These are phyloP conservation scores for Gloeopeniophorella convolvens DNA, from an alignment of 768 basidiomycete species.

Conservation along the genomic window DNA sequence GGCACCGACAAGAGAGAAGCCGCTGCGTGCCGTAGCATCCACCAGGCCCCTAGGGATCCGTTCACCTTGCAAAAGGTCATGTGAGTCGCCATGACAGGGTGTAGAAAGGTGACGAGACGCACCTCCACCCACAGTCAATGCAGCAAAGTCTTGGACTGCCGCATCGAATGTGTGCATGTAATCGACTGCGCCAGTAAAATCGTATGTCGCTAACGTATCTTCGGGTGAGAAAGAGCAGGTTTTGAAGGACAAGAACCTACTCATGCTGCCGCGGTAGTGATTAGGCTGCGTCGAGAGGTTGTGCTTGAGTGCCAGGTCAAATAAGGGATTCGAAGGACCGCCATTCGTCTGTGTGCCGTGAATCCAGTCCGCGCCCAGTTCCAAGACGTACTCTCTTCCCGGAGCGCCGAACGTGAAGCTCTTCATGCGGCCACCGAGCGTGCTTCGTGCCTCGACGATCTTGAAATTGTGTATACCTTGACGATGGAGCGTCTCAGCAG, in stretches of 20 bases:
- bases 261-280: constrained; percentile 34
- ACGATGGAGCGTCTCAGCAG: constrained; percentile 52
- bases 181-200: constrained; percentile 42
- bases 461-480: constrained; percentile 51
- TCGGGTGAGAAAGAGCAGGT: neutral
- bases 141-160: constrained; percentile 35
- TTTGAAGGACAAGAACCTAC: constrained; percentile 30
- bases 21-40: constrained; percentile 48
- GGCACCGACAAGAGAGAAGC: constrained; percentile 45
- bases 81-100: neutral
- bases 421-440: constrained; percentile 58
- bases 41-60: constrained; percentile 42
- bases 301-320: constrained; percentile 49
- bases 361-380: constrained; percentile 56
- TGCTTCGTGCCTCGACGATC: constrained; percentile 51
- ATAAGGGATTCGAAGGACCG: constrained; percentile 55
- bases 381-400: constrained; percentile 38
- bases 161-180: constrained; percentile 40
- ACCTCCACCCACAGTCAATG: constrained; percentile 43
- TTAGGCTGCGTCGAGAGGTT: constrained; percentile 40
- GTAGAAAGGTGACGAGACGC: neutral
- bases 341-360: constrained; percentile 42
- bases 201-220: constrained; percentile 41
- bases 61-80: constrained; percentile 29
- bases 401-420: constrained; percentile 37